Evolutionary conservation across 192 early-diverging fungal genomes (phyloP).

Genomic region (Backusella liffmaniae): DNA sequence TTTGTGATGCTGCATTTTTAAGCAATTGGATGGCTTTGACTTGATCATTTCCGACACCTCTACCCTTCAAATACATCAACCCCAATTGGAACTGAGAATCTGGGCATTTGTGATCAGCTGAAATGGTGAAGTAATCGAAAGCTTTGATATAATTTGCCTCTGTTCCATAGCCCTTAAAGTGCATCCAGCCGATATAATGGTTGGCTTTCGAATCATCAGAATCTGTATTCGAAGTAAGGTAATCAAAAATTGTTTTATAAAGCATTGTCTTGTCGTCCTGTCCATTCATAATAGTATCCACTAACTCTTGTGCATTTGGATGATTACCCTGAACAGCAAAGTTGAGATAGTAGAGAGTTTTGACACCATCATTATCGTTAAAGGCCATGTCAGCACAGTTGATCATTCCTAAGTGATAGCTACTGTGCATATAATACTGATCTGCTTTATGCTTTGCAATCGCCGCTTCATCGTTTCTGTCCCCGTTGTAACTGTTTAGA

Average conservation of each 20-base stretch:
- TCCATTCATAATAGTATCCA: neutral
- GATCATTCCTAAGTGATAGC: neutral
- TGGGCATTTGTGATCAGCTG: too few species aligned
- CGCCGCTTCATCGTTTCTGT: neutral
- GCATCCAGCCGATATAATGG: neutral
- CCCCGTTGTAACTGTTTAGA: neutral
- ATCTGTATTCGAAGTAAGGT: neutral
- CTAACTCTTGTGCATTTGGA: neutral
- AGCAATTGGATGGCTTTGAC: too few species aligned
- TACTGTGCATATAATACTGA: neutral
- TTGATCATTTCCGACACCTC: too few species aligned
- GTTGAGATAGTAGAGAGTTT: neutral
- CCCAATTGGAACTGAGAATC: too few species aligned
- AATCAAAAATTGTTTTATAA: neutral
- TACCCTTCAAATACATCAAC: too few species aligned
- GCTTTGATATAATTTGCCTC: too few species aligned
- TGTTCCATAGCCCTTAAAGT: neutral
- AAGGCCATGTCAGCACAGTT: neutral
- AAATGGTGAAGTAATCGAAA: too few species aligned
- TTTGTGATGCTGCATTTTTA: too few species aligned
- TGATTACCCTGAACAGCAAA: neutral
- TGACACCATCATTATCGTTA: neutral
- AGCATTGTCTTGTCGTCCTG: neutral
- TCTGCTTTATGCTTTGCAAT: neutral
- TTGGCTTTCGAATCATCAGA: neutral